Base-by-base conservation (phyloP, 2,329 filamentous ascomycete species). In the Fusarium sp. region DNA sequence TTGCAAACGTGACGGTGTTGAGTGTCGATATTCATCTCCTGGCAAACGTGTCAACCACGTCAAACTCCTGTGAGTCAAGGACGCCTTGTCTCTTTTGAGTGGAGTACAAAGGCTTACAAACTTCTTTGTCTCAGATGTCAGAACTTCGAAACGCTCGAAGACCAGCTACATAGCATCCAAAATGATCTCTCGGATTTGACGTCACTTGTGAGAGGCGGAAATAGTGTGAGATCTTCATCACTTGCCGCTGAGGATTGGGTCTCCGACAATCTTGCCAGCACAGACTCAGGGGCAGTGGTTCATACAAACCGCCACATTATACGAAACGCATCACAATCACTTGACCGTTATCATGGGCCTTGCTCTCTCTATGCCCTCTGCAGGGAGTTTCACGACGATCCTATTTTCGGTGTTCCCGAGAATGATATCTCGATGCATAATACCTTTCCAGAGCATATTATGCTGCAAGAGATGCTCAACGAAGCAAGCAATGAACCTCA, bases 11-110 rank as follows among this genome's bases (percentile, higher is more conserved):
- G 73, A 75, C 37, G 73, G 73, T 31, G 73, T 74, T n/a, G 73
- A 75, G 10, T 75, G 73, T 51, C 63, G 73, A 57, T 75, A 75
- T 59, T 75, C 73, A 30, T 75, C 73, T 6, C 73, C 73, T 8
- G 73, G 73, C 10, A 75, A 75, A 50, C 73, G 73, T 9, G 72
- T 75, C 57, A 75, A 75, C 40, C 73, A 75, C 37, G 73, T 75
- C 53, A 75, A 75, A 34, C 73, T 75, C 16, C 37, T 75, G 73
- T 75, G 54, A 75, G 73, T 75, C 12, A 10, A 18, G 20, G 11
- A n/a, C 50, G 57, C 41, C 52, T 51, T 49, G 23, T 34, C 37
- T 18, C 23, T 37, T 28, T 23, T 12, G 1, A n/a, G 23, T 34
- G 53, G 50, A 56, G 52, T 28, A 66, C 67, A 62, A 63, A 56